Base-by-base conservation (phyloP, 73 alveolate species). In the Tetrahymena thermophila region DNA sequence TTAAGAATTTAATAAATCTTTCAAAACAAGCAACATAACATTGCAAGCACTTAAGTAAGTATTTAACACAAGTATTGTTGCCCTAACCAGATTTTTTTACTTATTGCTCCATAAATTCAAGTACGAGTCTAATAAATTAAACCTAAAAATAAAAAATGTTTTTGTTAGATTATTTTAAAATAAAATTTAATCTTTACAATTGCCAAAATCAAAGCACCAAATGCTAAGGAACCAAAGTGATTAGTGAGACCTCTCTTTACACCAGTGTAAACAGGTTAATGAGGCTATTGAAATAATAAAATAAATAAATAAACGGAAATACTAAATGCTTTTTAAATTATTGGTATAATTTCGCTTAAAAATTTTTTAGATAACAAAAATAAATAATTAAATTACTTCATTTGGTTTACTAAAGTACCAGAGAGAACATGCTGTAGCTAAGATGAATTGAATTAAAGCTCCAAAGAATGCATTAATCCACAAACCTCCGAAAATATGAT, bases 11-110 rank as follows among this genome's bases (percentile, higher is more conserved):
- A 23, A 98, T 95, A 93, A 96, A 96, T 94, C 98, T 96, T 16
- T 98, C 99, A 96, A 98, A 95, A 96, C 99, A 98, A 42, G 96
- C 97, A 10, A 98, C 96, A 94, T 97, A 98, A 95, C 99, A 98
- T 95, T 98, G 96, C 50, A 95, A 42, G 94, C 99, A 98, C 57
- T 98, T 95, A n/a, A 98, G 56, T 42, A 96, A 34, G 84, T 97
- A 98, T 94, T 85, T 95, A 56, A 96, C 95, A 84, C 96, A 84
- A 28, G 93, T 23, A 55, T 95, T 89, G 6, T 56, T 43, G 17
- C 94, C 97, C 58, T 96, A 96, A 35, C 96, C 96, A 85, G 95
- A 85, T 94, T 58, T 50, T 96, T 94, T 85, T 94, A 97, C 85
- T 83, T 97, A 89, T 56, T 95, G 50, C 25, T 95, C 83, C 58